Conservation (phyloP, 2,329 filamentous ascomycete genomes). For the Ophiocordyceps camponoti-leonardi region DNA sequence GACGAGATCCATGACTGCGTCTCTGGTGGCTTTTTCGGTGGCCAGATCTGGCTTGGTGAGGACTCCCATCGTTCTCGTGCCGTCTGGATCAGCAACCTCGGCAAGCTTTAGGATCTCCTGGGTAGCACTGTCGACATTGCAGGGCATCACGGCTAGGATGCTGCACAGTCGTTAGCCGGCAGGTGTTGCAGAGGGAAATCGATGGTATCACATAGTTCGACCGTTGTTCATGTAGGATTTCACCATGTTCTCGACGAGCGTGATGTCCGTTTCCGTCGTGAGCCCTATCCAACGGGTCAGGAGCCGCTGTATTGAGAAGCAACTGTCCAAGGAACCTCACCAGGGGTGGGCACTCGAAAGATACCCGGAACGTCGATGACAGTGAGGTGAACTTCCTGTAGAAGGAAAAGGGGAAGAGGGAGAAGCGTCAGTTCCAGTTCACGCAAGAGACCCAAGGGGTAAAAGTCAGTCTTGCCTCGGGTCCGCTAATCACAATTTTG, state of each 20-base stretch:
- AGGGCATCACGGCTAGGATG: conserved; percentile 26
- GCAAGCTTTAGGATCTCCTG: conserved; percentile 22
- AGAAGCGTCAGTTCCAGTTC: too few species aligned
- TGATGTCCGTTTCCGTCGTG: conserved; percentile 26
- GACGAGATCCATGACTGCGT: conserved; percentile 23
- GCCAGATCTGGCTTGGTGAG: conserved; percentile 45
- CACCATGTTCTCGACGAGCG: conserved; percentile 28
- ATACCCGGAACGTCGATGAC: conserved; percentile 39
- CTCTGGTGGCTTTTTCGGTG: conserved; percentile 18
- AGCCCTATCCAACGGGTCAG: conserved; percentile 11
- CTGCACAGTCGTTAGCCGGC: conserved; percentile 3
- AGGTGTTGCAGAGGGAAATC: neutral
- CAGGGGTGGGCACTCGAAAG: conserved; percentile 20
- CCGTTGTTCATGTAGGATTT: conserved; percentile 25
- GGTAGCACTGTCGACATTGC: conserved; percentile 21
- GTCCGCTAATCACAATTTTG: conserved; percentile 24
- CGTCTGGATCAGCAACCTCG: conserved; percentile 18
- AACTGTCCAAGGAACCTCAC: neutral
- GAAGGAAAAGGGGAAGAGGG: too few species aligned
- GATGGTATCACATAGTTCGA: conserved; percentile 20
- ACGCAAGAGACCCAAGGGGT: too few species aligned
- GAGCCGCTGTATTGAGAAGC: neutral
- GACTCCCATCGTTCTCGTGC: conserved; percentile 25
- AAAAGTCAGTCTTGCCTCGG: conserved; percentile 11
- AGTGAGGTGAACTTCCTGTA: conserved; percentile 23